Evolutionary conservation across 1,139 yeast species (phyloP).

Genomic region (Hansenula sp.): DNA sequence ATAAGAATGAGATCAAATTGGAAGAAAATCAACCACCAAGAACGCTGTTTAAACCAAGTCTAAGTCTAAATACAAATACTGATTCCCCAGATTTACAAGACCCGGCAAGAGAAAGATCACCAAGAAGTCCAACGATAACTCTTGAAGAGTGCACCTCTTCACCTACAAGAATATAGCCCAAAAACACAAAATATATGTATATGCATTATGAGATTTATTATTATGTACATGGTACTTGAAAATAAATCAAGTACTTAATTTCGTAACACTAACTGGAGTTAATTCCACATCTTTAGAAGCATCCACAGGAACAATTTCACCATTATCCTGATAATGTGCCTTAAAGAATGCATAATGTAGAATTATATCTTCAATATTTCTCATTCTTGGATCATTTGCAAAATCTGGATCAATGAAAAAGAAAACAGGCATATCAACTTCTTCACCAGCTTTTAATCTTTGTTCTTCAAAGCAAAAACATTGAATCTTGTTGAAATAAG

Average conservation of each 20-base stretch:
- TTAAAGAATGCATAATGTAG: slow-evolving; percentile 90
- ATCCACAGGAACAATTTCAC: slow-evolving; percentile 20
- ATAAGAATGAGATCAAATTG: slow-evolving; percentile 6
- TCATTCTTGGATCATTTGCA: slow-evolving; percentile 91
- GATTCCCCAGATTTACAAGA: slow-evolving; percentile 1
- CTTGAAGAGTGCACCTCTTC: slow-evolving; percentile 28
- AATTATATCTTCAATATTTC: slow-evolving; percentile 84
- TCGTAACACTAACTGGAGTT: slow-evolving; percentile 14
- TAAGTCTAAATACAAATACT: slow-evolving; percentile 22
- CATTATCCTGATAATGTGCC: slow-evolving; percentile 33
- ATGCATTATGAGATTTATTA: neutral
- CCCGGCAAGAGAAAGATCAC: slow-evolving; percentile 6
- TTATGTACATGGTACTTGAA: too few relatives aligned
- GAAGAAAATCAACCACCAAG: slow-evolving; percentile 31
- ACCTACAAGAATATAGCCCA: slow-evolving; percentile 13
- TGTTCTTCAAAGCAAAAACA: slow-evolving; percentile 99
- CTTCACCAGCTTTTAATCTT: slow-evolving; percentile 90
- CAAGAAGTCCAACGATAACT: slow-evolving; percentile 38
- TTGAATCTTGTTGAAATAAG: slow-evolving; percentile 92
- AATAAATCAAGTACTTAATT: neutral
- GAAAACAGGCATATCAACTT: slow-evolving; percentile 98
- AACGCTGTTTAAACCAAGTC: slow-evolving; percentile 35
- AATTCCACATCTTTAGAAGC: slow-evolving; percentile 19
- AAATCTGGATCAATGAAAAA: slow-evolving; percentile 98
- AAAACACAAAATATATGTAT: neutral